A percentile compares a stretch with the other conserved stretches of the same genome.
Conservation (phyloP, 352 stramenopile genomes). For the Blastocystis sp. region DNA sequence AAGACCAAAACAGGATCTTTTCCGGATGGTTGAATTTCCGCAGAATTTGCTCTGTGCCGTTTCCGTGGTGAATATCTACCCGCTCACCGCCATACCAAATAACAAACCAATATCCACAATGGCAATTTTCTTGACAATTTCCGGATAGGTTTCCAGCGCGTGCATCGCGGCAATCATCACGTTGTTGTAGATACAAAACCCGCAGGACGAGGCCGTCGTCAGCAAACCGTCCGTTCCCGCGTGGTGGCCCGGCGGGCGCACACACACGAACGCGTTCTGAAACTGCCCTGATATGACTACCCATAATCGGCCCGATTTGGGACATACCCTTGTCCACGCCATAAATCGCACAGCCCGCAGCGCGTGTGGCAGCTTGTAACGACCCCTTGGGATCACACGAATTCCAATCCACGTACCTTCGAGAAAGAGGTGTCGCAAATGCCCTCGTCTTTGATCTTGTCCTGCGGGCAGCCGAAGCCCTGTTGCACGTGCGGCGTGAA, state of each 20-base stretch:
- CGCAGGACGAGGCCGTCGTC: slow-evolving; percentile 74
- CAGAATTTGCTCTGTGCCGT: slow-evolving; percentile 79
- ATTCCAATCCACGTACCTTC: slow-evolving; percentile 22
- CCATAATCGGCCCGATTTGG: not conserved
- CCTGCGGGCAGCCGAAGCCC: slow-evolving; percentile 65
- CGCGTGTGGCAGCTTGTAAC: slow-evolving; percentile 78
- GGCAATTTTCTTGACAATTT: slow-evolving; percentile 80
- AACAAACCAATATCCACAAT: slow-evolving; percentile 86
- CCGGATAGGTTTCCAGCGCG: slow-evolving; percentile 80
- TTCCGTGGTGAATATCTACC: slow-evolving; percentile 79
- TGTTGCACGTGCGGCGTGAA: slow-evolving; percentile 77
- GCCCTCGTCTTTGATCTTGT: slow-evolving; percentile 71
- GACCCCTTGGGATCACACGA: slow-evolving; percentile 72
- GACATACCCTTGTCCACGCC: slow-evolving; percentile 78
- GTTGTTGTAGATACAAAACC: slow-evolving; percentile 94
- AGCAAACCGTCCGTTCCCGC: slow-evolving; percentile 73
- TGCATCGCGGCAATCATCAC: slow-evolving; percentile 87
- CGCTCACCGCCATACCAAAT: not conserved
- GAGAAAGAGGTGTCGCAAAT: slow-evolving; percentile 81
- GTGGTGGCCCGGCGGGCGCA: slow-evolving; percentile 82
- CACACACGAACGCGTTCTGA: slow-evolving; percentile 83
- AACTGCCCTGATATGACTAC: slow-evolving; percentile 72
- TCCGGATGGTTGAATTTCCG: slow-evolving; percentile 70
- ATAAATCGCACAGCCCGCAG: slow-evolving; percentile 80
- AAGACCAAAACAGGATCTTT: slow-evolving; percentile 71